These are phyloP conservation scores for Neurospora sp. DNA, from an alignment of 495 filamentous ascomycete genomes.

Conservation along the genomic window DNA sequence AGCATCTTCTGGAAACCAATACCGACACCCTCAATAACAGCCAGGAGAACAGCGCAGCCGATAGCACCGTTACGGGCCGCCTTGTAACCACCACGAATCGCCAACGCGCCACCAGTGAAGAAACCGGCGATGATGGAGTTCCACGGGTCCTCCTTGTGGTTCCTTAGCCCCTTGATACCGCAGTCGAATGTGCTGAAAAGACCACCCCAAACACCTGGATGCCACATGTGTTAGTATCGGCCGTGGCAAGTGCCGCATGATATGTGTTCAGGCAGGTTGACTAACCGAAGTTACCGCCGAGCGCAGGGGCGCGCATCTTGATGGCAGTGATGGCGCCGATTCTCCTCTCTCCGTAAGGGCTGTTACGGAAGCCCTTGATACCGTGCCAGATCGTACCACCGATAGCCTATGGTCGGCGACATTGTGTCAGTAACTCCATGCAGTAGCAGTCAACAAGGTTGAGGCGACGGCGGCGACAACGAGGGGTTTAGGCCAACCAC, in stretches of 20 bases:
- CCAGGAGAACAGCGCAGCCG: slow-evolving; percentile 85
- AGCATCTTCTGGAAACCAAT: slow-evolving; percentile 97
- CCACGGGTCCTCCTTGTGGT: slow-evolving; percentile 89
- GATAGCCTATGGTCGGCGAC: slow-evolving; percentile 48
- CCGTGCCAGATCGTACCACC: slow-evolving; percentile 97
- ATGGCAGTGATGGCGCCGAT: slow-evolving; percentile 95
- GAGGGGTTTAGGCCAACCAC: not conserved
- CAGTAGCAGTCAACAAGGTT: not conserved
- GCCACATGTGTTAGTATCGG: not conserved
- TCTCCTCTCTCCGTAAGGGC: slow-evolving; percentile 80
- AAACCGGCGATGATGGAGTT: slow-evolving; percentile 95
- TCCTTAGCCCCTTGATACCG: slow-evolving; percentile 87
- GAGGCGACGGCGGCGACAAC: not conserved
- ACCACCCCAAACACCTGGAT: slow-evolving; percentile 68
- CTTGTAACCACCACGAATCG: slow-evolving; percentile 79
- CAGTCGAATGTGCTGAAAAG: slow-evolving; percentile 93
- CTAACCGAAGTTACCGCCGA: slow-evolving; percentile 89
- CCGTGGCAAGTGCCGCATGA: not conserved
- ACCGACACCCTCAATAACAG: slow-evolving; percentile 94
- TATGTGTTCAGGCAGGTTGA: slow-evolving; percentile 3
- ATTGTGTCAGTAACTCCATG: not conserved
- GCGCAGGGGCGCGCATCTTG: slow-evolving; percentile 89
- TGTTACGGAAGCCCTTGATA: slow-evolving; percentile 90
- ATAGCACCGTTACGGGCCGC: slow-evolving; percentile 91
- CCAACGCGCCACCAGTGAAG: slow-evolving; percentile 88